Conservation (phyloP, 306 rosid species). For the Medicago arabica region DNA sequence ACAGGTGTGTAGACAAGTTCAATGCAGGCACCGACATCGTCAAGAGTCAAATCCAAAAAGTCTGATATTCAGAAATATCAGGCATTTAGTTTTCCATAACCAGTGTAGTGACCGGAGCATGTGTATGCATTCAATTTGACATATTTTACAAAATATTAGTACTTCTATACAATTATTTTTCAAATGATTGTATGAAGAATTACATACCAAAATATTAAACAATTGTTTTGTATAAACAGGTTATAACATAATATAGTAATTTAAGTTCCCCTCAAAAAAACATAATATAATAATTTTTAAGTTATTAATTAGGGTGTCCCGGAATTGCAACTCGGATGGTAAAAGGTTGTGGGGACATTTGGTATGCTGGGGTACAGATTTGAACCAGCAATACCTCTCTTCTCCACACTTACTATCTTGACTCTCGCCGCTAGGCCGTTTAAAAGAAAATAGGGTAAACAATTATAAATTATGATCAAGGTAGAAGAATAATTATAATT, state of each 20-base stretch:
- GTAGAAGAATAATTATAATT: no score
- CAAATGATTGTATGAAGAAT: neutral
- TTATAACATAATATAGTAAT: neutral
- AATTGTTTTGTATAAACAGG: no score
- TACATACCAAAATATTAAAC: no score
- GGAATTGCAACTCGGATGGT: neutral
- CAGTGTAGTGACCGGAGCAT: neutral
- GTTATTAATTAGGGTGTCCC: neutral
- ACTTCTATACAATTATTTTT: neutral
- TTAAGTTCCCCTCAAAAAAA: neutral
- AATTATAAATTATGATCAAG: no score
- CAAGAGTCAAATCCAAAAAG: slow-evolving; percentile 78
- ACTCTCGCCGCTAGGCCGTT: neutral
- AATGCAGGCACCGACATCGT: slow-evolving; percentile 75
- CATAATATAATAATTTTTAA: neutral
- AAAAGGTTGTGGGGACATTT: neutral
- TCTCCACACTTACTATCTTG: neutral
- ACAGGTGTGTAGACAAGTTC: slow-evolving; percentile 84
- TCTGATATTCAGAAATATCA: slow-evolving; percentile 54
- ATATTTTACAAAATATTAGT: neutral
- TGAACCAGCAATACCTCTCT: neutral
- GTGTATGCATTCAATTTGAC: neutral
- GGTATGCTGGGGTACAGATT: neutral
- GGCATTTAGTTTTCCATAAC: slow-evolving; percentile 31
- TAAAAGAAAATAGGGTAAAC: neutral